phyloP scores from a whole-genome alignment of 2,329 filamentous ascomycete species.

The Cladophialophora yegresii region DNA sequence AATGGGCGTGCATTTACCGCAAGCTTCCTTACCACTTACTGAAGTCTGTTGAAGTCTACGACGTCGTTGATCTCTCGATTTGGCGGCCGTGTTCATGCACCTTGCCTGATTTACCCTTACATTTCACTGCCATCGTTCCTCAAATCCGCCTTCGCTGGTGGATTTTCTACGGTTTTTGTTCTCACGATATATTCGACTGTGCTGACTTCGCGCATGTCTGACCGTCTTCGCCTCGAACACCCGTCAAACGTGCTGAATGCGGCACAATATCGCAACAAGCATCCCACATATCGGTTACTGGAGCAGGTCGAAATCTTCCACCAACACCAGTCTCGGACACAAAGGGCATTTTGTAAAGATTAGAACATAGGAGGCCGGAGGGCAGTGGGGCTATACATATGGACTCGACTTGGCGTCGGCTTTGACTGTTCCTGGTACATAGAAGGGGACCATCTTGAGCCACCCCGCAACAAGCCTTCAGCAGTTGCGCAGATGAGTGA shows the following conservation, averaged over 20 bases:
- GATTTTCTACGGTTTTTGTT: background rate
- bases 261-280: background rate
- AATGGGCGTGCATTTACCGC: background rate
- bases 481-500: slow-evolving; percentile 35
- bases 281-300: background rate
- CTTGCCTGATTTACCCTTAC: background rate
- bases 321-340: background rate
- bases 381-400: slow-evolving; percentile 8
- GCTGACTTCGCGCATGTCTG: background rate
- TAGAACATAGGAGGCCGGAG: background rate
- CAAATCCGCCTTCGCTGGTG: background rate
- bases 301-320: background rate
- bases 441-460: slow-evolving; percentile 18
- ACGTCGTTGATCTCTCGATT: slow-evolving; percentile 32
- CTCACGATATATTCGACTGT: slow-evolving; percentile 1
- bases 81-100: background rate
- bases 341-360: background rate
- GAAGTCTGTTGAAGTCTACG: slow-evolving; percentile 27
- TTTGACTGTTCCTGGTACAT: slow-evolving; percentile 20
- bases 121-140: background rate
- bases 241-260: background rate
- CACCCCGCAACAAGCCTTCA: background rate
- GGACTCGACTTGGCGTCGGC: slow-evolving; percentile 16
- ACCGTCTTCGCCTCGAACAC: background rate
- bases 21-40: slow-evolving; percentile 3